Evolutionary conservation across 108 stramenopile genomes (phyloP), one percentile per base, ranked within the genome.

Genomic region (Chaetoceros tenuissimus): DNA sequence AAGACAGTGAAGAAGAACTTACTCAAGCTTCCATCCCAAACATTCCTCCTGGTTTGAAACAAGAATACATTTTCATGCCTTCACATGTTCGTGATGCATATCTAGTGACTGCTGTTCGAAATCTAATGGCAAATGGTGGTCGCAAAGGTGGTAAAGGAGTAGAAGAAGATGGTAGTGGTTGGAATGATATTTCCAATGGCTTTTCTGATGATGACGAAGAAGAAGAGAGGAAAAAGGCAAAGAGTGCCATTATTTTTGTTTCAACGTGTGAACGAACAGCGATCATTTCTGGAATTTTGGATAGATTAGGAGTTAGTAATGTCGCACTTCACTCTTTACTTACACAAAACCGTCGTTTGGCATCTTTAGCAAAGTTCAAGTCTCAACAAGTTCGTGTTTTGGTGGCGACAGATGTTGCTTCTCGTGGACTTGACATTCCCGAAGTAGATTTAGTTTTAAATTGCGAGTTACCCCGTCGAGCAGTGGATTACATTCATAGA

Each of bases 371-470:
- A 1, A 94, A 82, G 40, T 96, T 96, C 68, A 87, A 92, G 68
- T 81, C 85, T 0, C 87, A 91, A 56, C 77, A 77, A 28, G 87
- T 84, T 24, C 82, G 91, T 21, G 80, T 98, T 3, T 68, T 99
- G 54, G 88, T 99, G 3, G 99, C 99, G 10, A 99, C 99, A 3
- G 99, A 99, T 58, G 95, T 99, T 24, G 99, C 99, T 2, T 73
- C 76, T 22, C 72, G 99, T 5, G 99, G 99, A 5, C 64, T 99
- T 24, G 99, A 99, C 67, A 94, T 99, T 25, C 99, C 99, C 1
- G 69, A 81, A 47, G 97, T 99, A 0, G 97, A 97, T 61, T 66
- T 96, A 31, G 99, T 99, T 19, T 46, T 99, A 34, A 98, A 99
- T 64, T 79, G 87, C 25, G 99, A 99, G 62, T 73, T 99, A 0